These are phyloP conservation scores for Delonix regia DNA, from an alignment of 306 rosid species.

Conservation along the genomic window DNA sequence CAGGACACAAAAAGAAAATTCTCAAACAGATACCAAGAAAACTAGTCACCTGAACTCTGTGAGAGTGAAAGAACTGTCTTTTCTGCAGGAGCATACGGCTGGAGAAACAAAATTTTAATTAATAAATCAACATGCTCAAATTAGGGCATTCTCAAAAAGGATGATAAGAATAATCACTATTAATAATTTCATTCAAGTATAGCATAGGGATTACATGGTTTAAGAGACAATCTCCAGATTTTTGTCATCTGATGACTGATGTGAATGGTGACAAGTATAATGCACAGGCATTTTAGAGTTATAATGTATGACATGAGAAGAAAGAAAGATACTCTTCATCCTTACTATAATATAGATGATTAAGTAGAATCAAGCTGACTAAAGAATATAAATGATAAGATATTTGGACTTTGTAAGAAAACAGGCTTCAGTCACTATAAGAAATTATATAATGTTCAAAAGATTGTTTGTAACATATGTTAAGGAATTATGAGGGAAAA, in stretches of 20 bases:
- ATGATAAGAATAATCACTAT: background rate
- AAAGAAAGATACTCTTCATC: background rate
- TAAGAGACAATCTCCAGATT: background rate
- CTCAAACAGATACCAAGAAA: slow-evolving; percentile 30
- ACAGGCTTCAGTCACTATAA: background rate
- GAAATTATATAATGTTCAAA: background rate
- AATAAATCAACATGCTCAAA: slow-evolving; percentile 31
- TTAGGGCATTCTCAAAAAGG: background rate
- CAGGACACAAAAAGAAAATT: slow-evolving; percentile 12
- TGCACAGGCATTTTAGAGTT: background rate
- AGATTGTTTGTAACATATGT: background rate
- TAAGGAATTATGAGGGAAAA: background rate
- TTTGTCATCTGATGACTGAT: background rate
- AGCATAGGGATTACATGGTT: background rate
- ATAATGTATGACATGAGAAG: background rate
- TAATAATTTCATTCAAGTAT: background rate
- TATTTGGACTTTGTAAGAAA: background rate
- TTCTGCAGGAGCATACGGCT: slow-evolving; percentile 92
- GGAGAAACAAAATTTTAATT: slow-evolving; percentile 41
- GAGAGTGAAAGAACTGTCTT: slow-evolving; percentile 97
- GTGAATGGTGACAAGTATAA: background rate
- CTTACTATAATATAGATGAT: background rate
- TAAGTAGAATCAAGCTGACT: background rate
- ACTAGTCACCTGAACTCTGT: slow-evolving; percentile 89
- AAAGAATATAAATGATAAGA: background rate